These are phyloP conservation scores for Rhododendron vialii DNA, from an alignment of 148 eudicot species.

Conservation along the genomic window DNA sequence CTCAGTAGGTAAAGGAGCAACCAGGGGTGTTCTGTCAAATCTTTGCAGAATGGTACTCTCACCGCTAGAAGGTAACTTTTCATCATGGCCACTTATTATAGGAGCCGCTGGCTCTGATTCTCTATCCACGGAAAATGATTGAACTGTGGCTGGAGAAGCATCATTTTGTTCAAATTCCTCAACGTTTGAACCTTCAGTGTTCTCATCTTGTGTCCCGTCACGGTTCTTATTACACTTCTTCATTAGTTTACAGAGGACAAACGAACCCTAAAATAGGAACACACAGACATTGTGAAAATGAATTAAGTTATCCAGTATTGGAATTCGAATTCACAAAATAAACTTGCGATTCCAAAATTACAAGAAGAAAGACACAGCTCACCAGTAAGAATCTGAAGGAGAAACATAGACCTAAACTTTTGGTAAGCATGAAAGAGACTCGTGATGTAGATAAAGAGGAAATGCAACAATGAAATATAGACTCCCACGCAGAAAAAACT, in stretches of 20 bases:
- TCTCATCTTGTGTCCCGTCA: constrained; percentile 55
- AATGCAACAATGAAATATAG: background rate
- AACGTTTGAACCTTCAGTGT: constrained; percentile 39
- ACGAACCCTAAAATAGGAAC: constrained; percentile 47
- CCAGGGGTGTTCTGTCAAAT: constrained; percentile 24
- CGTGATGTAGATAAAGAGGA: background rate
- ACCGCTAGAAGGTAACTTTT: constrained; percentile 25
- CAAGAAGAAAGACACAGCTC: background rate
- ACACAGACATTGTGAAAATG: background rate
- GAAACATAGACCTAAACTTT: background rate
- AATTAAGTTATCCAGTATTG: background rate
- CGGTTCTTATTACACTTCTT: constrained; percentile 57
- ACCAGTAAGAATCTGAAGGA: background rate
- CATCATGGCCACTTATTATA: constrained; percentile 16
- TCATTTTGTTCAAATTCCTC: constrained; percentile 39
- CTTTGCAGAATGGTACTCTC: constrained; percentile 26
- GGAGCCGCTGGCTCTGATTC: constrained; percentile 48
- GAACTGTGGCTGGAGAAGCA: constrained; percentile 37
- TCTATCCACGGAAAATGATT: constrained; percentile 35
- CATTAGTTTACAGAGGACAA: constrained; percentile 79
- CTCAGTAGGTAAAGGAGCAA: constrained; percentile 28
- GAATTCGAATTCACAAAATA: background rate
- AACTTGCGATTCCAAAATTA: background rate
- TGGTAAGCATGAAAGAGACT: background rate
- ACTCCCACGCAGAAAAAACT: background rate